Evolutionary conservation across 805 yeast species (phyloP).

Genomic region (Metschnikowia matae): DNA sequence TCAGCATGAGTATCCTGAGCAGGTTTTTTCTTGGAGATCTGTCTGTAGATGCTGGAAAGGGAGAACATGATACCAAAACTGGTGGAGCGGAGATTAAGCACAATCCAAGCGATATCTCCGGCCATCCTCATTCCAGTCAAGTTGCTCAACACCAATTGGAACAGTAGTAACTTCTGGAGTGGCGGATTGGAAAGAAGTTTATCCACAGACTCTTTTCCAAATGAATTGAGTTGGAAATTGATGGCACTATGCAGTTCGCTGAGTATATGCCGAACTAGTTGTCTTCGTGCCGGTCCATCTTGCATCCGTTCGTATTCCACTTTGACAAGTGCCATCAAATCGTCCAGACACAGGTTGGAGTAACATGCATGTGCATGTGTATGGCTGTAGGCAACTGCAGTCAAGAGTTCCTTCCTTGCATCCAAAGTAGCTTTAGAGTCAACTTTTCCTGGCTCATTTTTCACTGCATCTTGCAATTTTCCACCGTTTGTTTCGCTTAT

Average conservation of each 20-base stretch:
- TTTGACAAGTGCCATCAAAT: conserved; percentile 56
- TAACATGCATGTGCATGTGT: conserved; percentile 70
- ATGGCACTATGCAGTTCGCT: conserved; percentile 73
- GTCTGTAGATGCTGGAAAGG: conserved; percentile 57
- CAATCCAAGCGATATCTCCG: conserved; percentile 55
- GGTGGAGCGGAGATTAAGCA: conserved; percentile 64
- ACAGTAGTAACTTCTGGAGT: conserved; percentile 63
- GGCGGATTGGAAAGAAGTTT: conserved; percentile 73
- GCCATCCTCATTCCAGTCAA: conserved; percentile 25
- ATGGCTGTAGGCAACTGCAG: conserved; percentile 51
- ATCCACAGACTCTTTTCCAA: conserved; percentile 71
- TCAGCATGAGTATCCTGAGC: conserved; percentile 50
- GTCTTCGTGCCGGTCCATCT: conserved; percentile 15
- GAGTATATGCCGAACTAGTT: conserved; percentile 42
- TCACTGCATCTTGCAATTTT: neutral
- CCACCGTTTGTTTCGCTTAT: too few relatives aligned
- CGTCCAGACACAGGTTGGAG: conserved; percentile 64
- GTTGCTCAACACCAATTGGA: conserved; percentile 65
- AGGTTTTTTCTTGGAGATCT: conserved; percentile 57
- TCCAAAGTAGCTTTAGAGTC: neutral
- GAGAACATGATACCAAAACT: conserved; percentile 67
- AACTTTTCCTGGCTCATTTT: neutral
- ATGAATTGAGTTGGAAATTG: conserved; percentile 61
- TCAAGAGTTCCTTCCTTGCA: conserved; percentile 24
- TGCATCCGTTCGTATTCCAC: conserved; percentile 14